Evolutionary conservation across 306 rosid genomes (phyloP), one percentile per base, ranked within the genome.

Genomic region (Corylus heterophylla): DNA sequence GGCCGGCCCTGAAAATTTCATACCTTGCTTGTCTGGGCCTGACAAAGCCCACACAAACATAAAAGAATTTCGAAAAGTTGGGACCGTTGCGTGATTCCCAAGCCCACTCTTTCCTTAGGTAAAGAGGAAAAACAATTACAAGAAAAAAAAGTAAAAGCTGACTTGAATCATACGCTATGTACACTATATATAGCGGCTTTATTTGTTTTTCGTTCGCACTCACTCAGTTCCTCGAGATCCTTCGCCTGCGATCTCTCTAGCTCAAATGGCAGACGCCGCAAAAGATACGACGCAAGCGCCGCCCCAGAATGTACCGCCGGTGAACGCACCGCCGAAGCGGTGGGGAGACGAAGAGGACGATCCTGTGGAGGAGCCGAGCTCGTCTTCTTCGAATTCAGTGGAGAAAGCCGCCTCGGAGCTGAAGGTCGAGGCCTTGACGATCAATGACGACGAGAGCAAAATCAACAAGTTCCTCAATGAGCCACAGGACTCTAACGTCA

Each of bases 401-500:
- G 71, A 67, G 11, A 39, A 67, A 39, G 71, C 0, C 50, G 71
- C 49, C 13, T 75, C 81, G 18, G 79, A 91, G 37, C 79, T 85
- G 35, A 78, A 76, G 45, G 72, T 90, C 17, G 91, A 83, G 44
- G 74, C 22, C 1, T 81, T 94, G 71, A 67, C 86, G 22, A 87
- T 92, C 66, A 83, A 76, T 35, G 98, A 87, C 17, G 78, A 76
- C 27, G 78, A 81, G 49, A 79, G 11, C 18, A 64, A 81, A 25
- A 17, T 79, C 7, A 54, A 79, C 31, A 78, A 81, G 79, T 54
- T 85, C 25, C 87, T 92, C n/a, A 97, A 92, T 29, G 98, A 94
- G 8, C 97, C 97, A 16, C 91, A 88, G 0, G 98, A 94, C 82
- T 78, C 97, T 17, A 80, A 82, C 54, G 92, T 94, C 74, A 86